Evolutionary conservation across 768 basidiomycete species (phyloP).

Genomic region (Pluteus cervinus): DNA sequence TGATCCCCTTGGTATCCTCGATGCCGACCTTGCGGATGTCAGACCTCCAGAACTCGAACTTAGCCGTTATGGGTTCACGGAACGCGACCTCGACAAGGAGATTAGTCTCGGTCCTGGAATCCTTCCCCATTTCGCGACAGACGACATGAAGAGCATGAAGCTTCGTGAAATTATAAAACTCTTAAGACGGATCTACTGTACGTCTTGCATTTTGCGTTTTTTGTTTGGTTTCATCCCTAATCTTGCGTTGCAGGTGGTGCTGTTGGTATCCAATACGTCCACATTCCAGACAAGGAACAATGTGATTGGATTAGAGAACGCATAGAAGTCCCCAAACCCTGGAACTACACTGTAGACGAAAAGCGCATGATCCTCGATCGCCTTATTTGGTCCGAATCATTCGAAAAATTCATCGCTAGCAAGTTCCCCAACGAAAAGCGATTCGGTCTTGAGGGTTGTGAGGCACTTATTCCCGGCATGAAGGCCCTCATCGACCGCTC

Average conservation of each 20-base stretch:
- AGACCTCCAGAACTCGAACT: constrained; percentile 88
- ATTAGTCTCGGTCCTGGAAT: constrained; percentile 95
- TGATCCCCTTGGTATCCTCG: constrained; percentile 91
- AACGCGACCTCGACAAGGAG: constrained; percentile 90
- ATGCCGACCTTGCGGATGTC: constrained; percentile 76
- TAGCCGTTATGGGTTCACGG: constrained; percentile 91
- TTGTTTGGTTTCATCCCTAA: neutral
- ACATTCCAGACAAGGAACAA: constrained; percentile 97
- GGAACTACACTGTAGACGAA: constrained; percentile 97
- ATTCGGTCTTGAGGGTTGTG: constrained; percentile 98
- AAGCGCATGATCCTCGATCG: constrained; percentile 99
- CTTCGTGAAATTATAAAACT: constrained; percentile 88
- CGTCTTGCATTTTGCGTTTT: constrained; percentile 22
- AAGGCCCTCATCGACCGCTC: constrained; percentile 99
- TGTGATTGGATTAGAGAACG: constrained; percentile 99
- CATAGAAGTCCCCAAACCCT: constrained; percentile 90
- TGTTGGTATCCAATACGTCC: constrained; percentile 86
- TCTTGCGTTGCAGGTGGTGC: constrained; percentile 57
- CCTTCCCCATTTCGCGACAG: constrained; percentile 88
- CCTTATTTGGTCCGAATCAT: constrained; percentile 99
- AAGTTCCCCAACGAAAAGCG: constrained; percentile 99
- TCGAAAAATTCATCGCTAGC: constrained; percentile 97
- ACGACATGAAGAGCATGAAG: constrained; percentile 82
- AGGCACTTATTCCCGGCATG: constrained; percentile 97
- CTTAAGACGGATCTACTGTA: constrained; percentile 92